These are phyloP conservation scores for Malassezia nana DNA, from an alignment of 1,284 basidiomycete genomes.

Conservation along the genomic window DNA sequence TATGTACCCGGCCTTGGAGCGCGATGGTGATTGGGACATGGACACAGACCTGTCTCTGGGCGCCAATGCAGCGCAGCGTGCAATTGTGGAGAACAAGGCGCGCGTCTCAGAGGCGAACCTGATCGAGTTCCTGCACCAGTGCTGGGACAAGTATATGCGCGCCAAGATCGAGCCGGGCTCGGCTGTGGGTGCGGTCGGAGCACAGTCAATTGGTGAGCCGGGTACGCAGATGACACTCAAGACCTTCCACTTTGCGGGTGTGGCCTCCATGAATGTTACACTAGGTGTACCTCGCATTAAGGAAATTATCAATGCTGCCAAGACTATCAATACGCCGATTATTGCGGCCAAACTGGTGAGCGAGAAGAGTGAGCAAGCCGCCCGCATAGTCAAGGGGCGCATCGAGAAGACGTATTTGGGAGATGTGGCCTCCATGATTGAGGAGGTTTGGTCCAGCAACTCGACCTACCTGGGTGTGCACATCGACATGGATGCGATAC, in stretches of 20 bases:
- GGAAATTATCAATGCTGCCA: slow-evolving; percentile 98
- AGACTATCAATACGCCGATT: slow-evolving; percentile 91
- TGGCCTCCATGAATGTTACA: slow-evolving; percentile 99
- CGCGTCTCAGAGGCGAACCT: slow-evolving; percentile 81
- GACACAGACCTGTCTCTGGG: slow-evolving; percentile 68
- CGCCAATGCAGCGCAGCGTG: slow-evolving; percentile 55
- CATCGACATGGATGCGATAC: slow-evolving; percentile 78
- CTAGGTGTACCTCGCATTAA: slow-evolving; percentile 99
- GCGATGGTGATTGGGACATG: slow-evolving; percentile 66
- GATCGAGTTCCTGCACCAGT: slow-evolving; percentile 68
- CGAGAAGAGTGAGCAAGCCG: slow-evolving; percentile 62
- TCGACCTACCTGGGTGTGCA: slow-evolving; percentile 90
- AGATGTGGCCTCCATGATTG: slow-evolving; percentile 82
- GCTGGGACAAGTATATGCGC: slow-evolving; percentile 60
- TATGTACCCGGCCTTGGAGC: slow-evolving; percentile 72
- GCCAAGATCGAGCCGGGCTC: slow-evolving; percentile 47
- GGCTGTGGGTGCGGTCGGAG: slow-evolving; percentile 94
- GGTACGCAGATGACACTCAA: slow-evolving; percentile 99
- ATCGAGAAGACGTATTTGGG: slow-evolving; percentile 90
- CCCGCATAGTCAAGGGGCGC: slow-evolving; percentile 92
- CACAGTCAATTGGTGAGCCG: slow-evolving; percentile 97
- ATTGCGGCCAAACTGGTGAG: slow-evolving; percentile 90
- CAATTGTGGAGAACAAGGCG: slow-evolving; percentile 73
- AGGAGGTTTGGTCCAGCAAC: slow-evolving; percentile 87
- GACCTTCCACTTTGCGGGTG: slow-evolving; percentile 99